Conservation (phyloP, 139 green algal genomes). For the Diplosphaera chodatii region DNA sequence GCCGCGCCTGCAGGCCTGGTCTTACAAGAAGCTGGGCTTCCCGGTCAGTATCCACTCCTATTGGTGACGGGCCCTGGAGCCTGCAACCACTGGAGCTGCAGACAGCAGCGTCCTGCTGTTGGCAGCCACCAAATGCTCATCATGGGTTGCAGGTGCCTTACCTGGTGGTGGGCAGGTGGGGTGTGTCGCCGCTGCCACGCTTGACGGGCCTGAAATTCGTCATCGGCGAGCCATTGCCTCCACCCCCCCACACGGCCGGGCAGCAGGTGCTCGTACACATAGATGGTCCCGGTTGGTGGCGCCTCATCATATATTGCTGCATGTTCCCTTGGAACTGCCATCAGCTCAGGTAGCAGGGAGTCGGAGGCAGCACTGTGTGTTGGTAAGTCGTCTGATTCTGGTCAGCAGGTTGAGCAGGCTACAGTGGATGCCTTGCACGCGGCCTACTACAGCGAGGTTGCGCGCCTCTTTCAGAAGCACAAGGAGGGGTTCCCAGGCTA, state of each 20-base stretch:
- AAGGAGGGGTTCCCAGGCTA: constrained; percentile 43
- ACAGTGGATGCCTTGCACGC: constrained; percentile 46
- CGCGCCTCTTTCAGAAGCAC: constrained; percentile 41
- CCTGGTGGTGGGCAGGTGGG: constrained; percentile 56
- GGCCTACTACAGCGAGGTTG: constrained; percentile 49
- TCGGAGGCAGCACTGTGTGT: too few relatives aligned
- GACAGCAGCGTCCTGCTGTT: too few relatives aligned
- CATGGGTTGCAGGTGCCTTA: constrained; percentile 68
- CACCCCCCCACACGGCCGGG: constrained; percentile 14
- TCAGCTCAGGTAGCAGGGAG: too few relatives aligned
- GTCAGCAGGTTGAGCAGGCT: constrained; percentile 16
- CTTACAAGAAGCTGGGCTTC: constrained; percentile 76
- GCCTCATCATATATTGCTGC: too few relatives aligned
- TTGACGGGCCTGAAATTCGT: constrained; percentile 49
- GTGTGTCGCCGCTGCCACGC: constrained; percentile 57
- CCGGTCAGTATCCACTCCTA: too few relatives aligned
- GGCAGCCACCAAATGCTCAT: too few relatives aligned
- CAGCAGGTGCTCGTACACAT: constrained; percentile 12
- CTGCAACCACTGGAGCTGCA: too few relatives aligned
- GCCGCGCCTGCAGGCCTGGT: constrained; percentile 55
- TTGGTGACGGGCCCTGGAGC: too few relatives aligned
- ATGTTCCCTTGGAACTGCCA: too few relatives aligned
- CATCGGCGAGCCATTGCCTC: constrained; percentile 54
- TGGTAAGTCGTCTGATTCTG: too few relatives aligned
- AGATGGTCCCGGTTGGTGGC: too few relatives aligned